Base-by-base conservation (phyloP, 805 yeast genomes). In the Saccharomycopsis sp. region DNA sequence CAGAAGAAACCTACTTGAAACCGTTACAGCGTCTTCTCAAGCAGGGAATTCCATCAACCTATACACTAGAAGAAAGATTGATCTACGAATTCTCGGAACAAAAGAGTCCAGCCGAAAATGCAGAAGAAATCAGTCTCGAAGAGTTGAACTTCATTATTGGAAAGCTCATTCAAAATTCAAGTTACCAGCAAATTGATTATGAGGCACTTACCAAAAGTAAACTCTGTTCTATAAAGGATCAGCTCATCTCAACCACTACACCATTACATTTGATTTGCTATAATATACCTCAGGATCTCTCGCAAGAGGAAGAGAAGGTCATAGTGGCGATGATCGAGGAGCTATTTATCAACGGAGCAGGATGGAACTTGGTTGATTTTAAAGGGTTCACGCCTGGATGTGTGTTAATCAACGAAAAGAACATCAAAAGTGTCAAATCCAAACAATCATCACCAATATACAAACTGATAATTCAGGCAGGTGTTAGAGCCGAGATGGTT, bases 351-450 rank as follows among this genome's bases (percentile, higher is more conserved):
- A 86, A 83, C 68, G 97, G 97, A 29, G 97, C 96, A 0, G 96
- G 96, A 8, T 92, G 97, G 97, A 85, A 87, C 70, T 76, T 88
- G 64, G 74, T 84, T 1, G 96, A 91, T 69, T 79, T 76, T 59
- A 80, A 85, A 56, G 77, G 82, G 64, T 84, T 85, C 62, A 89
- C 97, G 0, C 90, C 97, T 0, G 98, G 96, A 1, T 92, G 96
- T 70, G 78, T 91, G 5, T 75, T 92, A 23, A 70, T 78, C 42
- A 79, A 83, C 53, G 73, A 87, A 54, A 79, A 78, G 1, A 68
- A 75, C 65, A 69, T 65, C 65, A 71, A 66, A 1, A 68, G 75
- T 3, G 72, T 72, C 23, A 44, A 44, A 19, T 8, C 22, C 8
- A 44, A 44, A 44, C 49, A 44, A 17, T 44, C 49, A 5, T 44